Percentiles rank a stretch among this genome's conserved stretches.
phyloP scores from a whole-genome alignment of 768 basidiomycete species.

The Tephrocybe sp. region DNA sequence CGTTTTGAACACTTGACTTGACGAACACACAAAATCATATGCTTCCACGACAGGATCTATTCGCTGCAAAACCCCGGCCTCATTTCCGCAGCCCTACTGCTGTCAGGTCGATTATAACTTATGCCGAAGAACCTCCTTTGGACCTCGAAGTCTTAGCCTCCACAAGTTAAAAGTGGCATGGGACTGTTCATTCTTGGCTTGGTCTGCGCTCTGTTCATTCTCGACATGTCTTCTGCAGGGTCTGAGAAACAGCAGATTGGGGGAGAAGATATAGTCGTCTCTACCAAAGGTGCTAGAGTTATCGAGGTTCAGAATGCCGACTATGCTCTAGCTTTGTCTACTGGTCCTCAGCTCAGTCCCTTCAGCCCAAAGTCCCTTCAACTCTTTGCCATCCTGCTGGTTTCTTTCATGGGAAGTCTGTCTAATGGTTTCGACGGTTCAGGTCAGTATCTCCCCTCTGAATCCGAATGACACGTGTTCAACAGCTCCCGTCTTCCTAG shows the following conservation, averaged over 20 bases:
- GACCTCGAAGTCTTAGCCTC: background rate
- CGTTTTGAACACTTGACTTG: too few species aligned
- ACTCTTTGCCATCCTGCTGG: constrained; percentile 37
- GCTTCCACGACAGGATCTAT: too few species aligned
- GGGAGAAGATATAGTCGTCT: constrained; percentile 8
- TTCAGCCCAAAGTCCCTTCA: constrained; percentile 36
- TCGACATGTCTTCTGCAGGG: constrained; percentile 17
- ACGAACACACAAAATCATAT: too few species aligned
- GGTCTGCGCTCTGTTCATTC: background rate
- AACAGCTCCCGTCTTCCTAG: constrained; percentile 17
- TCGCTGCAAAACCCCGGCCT: too few species aligned
- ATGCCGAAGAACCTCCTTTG: too few species aligned
- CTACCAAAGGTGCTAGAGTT: constrained; percentile 19
- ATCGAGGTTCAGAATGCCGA: constrained; percentile 35
- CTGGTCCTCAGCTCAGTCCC: constrained; percentile 38
- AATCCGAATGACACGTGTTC: background rate
- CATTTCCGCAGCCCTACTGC: too few species aligned
- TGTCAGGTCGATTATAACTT: too few species aligned
- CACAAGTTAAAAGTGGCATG: background rate
- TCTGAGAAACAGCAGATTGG: constrained; percentile 13
- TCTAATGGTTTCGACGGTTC: constrained; percentile 48
- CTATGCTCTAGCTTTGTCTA: constrained; percentile 41
- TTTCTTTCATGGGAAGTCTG: constrained; percentile 43
- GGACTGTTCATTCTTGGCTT: background rate
- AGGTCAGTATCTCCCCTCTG: constrained; percentile 23